Base-by-base conservation (phyloP, 2,329 filamentous ascomycete species). In the Arthrobotrys pseudoclavata region DNA sequence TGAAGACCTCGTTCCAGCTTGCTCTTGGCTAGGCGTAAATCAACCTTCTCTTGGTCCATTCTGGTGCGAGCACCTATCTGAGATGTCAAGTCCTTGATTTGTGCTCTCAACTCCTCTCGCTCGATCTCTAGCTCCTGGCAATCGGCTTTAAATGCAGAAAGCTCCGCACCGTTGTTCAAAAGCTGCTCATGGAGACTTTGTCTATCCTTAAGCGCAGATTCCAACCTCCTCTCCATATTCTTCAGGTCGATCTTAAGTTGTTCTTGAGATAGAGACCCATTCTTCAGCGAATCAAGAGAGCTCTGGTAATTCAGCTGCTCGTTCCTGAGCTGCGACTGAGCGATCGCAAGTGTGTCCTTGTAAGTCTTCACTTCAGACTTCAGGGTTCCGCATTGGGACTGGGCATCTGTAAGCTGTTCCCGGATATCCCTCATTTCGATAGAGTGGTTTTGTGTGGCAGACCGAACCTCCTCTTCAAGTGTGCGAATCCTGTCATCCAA, bases 401-500 rank as follows among this genome's bases (percentile, higher is more conserved):
- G 63, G 20, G 69, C 69, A 12, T 79, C 75, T 3, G 69, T 82
- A 9, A 87, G 82, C 52, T 87, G 86, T 45, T 85, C 83, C 15
- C 85, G 87, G 4, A 87, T 87, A 74, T 88, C 87, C 79, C 91
- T 88, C 50, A 87, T 87, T 82, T 91, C 90, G 76, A 91, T 88
- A 61, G 92, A 90, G 50, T 91, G 83, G 42, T 87, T 88, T 22
- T 87, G 86, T 15, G 72, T 79, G 18, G 82, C 61, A 3, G 80
- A 71, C 37, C 84, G 83, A 12, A 85, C 71, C 29, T 82, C 83
- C n/a, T 82, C 83, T 82, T 93, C 91, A 13, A 94, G 84, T 29
- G 92, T 88, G 66, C 92, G 90, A n/a, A 93, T 86, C 82, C 94
- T 92, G 79, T 94, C 91, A 82, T 94, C 91, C 20, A 94, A 83